phyloP scores from a whole-genome alignment of 805 yeast species.

The Wickerhamiella bombiphila region DNA sequence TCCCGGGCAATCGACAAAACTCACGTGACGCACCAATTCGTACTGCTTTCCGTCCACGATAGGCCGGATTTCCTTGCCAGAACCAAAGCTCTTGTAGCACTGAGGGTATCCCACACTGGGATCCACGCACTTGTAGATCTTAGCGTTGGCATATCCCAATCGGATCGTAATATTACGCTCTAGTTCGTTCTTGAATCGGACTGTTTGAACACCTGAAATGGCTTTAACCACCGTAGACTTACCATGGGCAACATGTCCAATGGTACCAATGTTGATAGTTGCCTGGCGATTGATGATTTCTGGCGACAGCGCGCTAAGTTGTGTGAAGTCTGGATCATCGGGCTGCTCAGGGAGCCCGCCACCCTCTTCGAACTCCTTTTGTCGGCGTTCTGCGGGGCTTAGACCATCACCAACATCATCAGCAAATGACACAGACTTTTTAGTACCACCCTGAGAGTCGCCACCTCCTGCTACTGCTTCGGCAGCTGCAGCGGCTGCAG shows the following conservation, averaged over 20 bases:
- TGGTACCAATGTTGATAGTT: conserved; percentile 94
- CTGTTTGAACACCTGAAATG: conserved; percentile 97
- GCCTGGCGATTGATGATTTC: conserved; percentile 96
- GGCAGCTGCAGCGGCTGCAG: conserved; percentile 15
- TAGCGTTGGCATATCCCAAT: conserved; percentile 97
- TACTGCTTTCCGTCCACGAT: conserved; percentile 79
- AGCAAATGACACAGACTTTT: conserved; percentile 67
- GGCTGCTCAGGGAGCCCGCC: conserved; percentile 98
- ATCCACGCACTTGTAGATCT: conserved; percentile 84
- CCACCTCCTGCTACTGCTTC: conserved; percentile 17
- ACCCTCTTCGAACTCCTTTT: conserved; percentile 87
- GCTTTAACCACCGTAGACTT: conserved; percentile 89
- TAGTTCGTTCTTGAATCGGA: conserved; percentile 95
- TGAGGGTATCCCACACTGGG: conserved; percentile 83
- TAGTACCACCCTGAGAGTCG: conserved; percentile 16
- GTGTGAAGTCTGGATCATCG: conserved; percentile 65
- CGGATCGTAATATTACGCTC: conserved; percentile 98
- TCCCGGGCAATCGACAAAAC: conserved; percentile 99
- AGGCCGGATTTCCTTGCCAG: conserved; percentile 90
- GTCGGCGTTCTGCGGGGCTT: conserved; percentile 58
- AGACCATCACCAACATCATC: conserved; percentile 40
- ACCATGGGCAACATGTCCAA: conserved; percentile 90
- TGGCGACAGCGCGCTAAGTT: conserved; percentile 75
- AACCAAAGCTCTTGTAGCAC: conserved; percentile 85
- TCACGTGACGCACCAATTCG: conserved; percentile 84